A percentile compares a stretch with the other conserved stretches of the same genome.
Evolutionary conservation across 2,329 filamentous ascomycete genomes (phyloP).

Genomic region (Diaporthe longicolla): DNA sequence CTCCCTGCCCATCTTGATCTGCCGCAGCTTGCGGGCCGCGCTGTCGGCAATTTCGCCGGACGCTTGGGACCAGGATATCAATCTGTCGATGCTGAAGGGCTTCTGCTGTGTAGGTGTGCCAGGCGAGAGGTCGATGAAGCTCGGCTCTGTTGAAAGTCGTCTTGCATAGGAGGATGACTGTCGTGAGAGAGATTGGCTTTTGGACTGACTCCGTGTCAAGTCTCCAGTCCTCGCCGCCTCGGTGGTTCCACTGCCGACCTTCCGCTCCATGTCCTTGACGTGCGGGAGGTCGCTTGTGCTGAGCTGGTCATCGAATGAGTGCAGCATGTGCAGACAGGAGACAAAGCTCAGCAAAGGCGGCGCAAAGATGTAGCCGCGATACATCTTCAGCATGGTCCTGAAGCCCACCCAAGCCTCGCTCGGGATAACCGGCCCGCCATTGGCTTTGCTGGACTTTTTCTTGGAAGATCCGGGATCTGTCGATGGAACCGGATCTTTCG

Average conservation of each 20-base stretch:
- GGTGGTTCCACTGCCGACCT: slow-evolving; percentile 34
- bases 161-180: slow-evolving; percentile 17
- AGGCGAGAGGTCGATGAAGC: slow-evolving; percentile 8
- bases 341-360: slow-evolving; percentile 47
- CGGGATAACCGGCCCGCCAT: slow-evolving; percentile 8
- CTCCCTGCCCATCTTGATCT: slow-evolving; percentile 44
- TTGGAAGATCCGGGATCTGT: slow-evolving; percentile 17
- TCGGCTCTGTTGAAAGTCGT: slow-evolving; percentile 26
- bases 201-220: background rate
- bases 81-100: slow-evolving; percentile 36
- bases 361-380: slow-evolving; percentile 43
- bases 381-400: slow-evolving; percentile 44
- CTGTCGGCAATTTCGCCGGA: slow-evolving; percentile 46
- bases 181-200: slow-evolving; percentile 7
- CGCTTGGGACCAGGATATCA: slow-evolving; percentile 44
- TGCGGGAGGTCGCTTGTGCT: slow-evolving; percentile 41
- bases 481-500: slow-evolving; percentile 6
- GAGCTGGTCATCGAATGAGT: slow-evolving; percentile 46
- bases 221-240: background rate
- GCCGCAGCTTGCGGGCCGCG: slow-evolving; percentile 46
- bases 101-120: slow-evolving; percentile 19
- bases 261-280: slow-evolving; percentile 43
- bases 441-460: slow-evolving; percentile 31
- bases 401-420: slow-evolving; percentile 44
- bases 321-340: slow-evolving; percentile 44